These are phyloP conservation scores for Elaphomyces granulatus DNA, from an alignment of 495 filamentous ascomycete species.

Conservation along the genomic window DNA sequence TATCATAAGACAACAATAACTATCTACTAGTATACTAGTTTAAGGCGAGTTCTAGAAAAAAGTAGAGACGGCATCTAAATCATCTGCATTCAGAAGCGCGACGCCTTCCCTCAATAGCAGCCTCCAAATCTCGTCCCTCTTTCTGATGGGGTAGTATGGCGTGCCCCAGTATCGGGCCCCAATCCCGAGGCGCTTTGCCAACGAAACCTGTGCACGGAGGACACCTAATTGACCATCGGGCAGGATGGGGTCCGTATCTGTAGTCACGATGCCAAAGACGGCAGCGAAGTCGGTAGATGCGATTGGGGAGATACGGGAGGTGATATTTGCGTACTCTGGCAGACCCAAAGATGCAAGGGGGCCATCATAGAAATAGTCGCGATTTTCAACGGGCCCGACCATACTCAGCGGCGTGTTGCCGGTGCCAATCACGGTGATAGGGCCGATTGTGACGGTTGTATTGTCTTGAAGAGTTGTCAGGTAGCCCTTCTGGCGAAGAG, in stretches of 20 bases:
- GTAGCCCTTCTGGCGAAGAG: constrained; percentile 47
- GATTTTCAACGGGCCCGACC: constrained; percentile 32
- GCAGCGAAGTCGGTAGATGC: constrained; percentile 32
- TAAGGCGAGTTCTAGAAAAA: background rate
- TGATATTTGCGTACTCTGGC: constrained; percentile 29
- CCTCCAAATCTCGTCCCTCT: constrained; percentile 62
- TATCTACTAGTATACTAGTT: too few species aligned
- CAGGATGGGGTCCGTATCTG: constrained; percentile 18
- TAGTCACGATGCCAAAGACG: constrained; percentile 27
- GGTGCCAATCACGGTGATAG: constrained; percentile 66
- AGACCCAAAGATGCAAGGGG: constrained; percentile 34
- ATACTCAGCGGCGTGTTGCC: constrained; percentile 61
- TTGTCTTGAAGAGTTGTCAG: constrained; percentile 38
- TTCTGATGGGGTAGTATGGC: constrained; percentile 58
- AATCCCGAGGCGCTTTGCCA: constrained; percentile 54
- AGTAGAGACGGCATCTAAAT: constrained; percentile 30
- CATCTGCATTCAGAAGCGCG: constrained; percentile 64
- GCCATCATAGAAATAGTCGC: constrained; percentile 51
- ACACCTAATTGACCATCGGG: constrained; percentile 38
- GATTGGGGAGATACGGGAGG: constrained; percentile 34
- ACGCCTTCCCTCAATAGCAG: constrained; percentile 57
- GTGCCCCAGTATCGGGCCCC: constrained; percentile 69
- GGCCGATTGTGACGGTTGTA: constrained; percentile 31
- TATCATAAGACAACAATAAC: too few species aligned
- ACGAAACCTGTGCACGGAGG: constrained; percentile 50